Percentiles rank a stretch among this genome's conserved stretches.
phyloP scores from a whole-genome alignment of 306 rosid genomes.

The Glycyrrhiza uralensis region DNA sequence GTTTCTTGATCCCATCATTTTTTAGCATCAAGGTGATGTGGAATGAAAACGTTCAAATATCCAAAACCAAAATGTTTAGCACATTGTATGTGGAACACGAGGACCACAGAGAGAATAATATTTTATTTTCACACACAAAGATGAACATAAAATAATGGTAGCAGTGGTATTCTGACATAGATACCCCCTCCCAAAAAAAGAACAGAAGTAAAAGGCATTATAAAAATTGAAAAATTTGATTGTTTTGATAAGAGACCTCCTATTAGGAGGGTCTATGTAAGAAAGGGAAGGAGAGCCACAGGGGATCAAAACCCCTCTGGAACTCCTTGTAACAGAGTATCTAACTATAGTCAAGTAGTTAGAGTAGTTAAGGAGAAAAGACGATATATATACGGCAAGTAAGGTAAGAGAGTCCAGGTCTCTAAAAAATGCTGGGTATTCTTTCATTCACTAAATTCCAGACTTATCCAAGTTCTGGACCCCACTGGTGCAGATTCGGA shows the following conservation, averaged over 20 bases:
- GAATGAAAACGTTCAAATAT: not conserved
- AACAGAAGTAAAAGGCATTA: not conserved
- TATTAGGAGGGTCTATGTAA: not conserved
- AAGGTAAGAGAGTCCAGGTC: not conserved
- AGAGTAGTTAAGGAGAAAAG: not conserved
- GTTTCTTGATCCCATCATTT: not conserved
- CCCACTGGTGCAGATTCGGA: not conserved
- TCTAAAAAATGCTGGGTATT: not conserved
- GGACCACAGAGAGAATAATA: not conserved
- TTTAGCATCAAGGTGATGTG: not conserved
- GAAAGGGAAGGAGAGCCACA: not conserved
- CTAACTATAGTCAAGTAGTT: not conserved
- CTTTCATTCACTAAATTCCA: not conserved
- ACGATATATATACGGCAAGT: too few relatives aligned
- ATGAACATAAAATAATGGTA: not conserved
- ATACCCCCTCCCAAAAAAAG: not conserved
- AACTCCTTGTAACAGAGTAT: not conserved
- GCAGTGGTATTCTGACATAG: not conserved
- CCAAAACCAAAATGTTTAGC: not conserved
- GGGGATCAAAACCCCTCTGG: not conserved
- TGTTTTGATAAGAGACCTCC: not conserved
- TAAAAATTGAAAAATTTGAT: not conserved
- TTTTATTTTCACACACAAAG: not conserved
- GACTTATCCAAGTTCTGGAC: not conserved
- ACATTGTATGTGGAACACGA: not conserved